Evolutionary conservation across 176 grass and related monocot genomes (phyloP).

Genomic region (Ananas comosus): DNA sequence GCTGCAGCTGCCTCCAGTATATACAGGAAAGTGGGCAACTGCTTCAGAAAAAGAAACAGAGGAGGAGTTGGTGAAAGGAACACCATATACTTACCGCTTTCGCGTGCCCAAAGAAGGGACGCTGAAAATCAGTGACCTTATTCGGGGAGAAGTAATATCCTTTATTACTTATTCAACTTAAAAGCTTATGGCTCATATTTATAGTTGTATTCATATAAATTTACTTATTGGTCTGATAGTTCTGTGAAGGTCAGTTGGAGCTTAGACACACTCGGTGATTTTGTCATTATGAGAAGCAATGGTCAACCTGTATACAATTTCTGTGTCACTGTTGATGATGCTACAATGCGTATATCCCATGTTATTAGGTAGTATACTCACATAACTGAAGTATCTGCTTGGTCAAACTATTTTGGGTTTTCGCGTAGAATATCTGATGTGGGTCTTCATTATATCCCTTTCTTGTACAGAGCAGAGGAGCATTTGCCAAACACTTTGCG

Average conservation of each 20-base stretch:
- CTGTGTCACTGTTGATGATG: conserved; percentile 95
- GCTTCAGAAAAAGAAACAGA: conserved; percentile 69
- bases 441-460: conserved; percentile 1
- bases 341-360: conserved; percentile 87
- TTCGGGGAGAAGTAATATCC: conserved; percentile 75
- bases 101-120: conserved; percentile 72
- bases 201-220: not conserved
- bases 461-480: conserved; percentile 68
- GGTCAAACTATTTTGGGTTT: not conserved
- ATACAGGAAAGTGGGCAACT: conserved; percentile 83
- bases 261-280: conserved; percentile 84
- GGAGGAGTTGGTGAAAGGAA: conserved; percentile 67
- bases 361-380: conserved; percentile 58
- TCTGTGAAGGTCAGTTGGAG: conserved; percentile 97
- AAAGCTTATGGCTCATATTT: not conserved
- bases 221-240: conserved; percentile 55
- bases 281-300: conserved; percentile 99
- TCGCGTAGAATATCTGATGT: not conserved
- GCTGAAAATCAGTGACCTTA: conserved; percentile 85
- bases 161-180: not conserved
- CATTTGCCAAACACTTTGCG: conserved; percentile 97
- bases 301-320: conserved; percentile 99
- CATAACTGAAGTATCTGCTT: not conserved
- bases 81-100: conserved; percentile 85
- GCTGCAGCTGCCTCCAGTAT: conserved; percentile 78